Evolutionary conservation across 805 yeast species (phyloP).

Genomic region (Suhomyces sp.): DNA sequence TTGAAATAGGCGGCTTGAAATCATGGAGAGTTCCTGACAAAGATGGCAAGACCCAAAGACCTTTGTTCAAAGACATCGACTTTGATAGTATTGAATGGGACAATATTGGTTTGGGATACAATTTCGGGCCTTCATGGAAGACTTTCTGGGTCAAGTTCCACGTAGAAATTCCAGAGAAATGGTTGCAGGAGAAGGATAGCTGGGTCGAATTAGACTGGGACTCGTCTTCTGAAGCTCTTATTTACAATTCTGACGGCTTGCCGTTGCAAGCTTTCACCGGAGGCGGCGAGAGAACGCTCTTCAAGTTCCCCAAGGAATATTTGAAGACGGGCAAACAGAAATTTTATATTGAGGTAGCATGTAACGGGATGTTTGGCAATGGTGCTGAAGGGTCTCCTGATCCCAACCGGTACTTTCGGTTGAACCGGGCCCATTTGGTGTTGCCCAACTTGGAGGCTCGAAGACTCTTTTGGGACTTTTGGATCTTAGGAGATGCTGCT

Average conservation of each 20-base stretch:
- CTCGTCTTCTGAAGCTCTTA: constrained; percentile 79
- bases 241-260: constrained; percentile 62
- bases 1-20: constrained; percentile 48
- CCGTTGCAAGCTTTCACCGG: constrained; percentile 86
- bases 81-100: constrained; percentile 47
- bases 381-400: constrained; percentile 68
- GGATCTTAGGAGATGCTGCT: constrained; percentile 89
- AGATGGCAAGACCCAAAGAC: constrained; percentile 51
- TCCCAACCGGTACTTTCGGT: constrained; percentile 65
- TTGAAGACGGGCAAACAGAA: constrained; percentile 49
- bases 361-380: constrained; percentile 90
- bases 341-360: constrained; percentile 85
- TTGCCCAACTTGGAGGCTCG: constrained; percentile 81
- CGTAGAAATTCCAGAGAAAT: constrained; percentile 59
- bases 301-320: constrained; percentile 52
- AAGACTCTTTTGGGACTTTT: constrained; percentile 73
- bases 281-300: constrained; percentile 77
- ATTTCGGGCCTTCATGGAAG: constrained; percentile 95
- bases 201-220: constrained; percentile 78
- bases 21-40: constrained; percentile 71
- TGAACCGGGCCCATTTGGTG: constrained; percentile 71
- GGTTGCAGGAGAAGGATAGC: constrained; percentile 47
- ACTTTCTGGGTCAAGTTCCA: constrained; percentile 87
- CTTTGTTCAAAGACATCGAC: constrained; percentile 57
- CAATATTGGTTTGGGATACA: constrained; percentile 64